Base-by-base conservation (phyloP, 2,329 filamentous ascomycete species). In the Calonectria montana region DNA sequence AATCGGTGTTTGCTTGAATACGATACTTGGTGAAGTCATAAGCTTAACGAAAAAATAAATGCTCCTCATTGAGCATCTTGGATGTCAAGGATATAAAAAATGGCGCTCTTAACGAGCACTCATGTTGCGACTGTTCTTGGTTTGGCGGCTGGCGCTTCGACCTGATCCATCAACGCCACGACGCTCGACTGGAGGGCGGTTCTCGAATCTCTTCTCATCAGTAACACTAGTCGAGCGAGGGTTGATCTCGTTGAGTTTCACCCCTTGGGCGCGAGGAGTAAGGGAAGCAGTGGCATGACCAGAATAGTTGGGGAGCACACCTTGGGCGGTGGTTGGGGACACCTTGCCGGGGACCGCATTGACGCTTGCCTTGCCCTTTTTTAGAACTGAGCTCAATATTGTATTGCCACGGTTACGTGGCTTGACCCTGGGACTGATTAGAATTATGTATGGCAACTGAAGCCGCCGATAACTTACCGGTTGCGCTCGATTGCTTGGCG, bases 271-370 rank as follows among this genome's bases (percentile, higher is more conserved):
- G 61, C 82, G 83, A 63, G 81, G 75, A 50, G 84, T 81, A 23
- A 88, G 81, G 57, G 86, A 89, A 25, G 88, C 87, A 12, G 88
- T 86, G 25, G 88, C 88, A 76, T 89, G 83, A 21, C 88, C 88
- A 12, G 83, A 80, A 68, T 88, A 90, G 37, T 89, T 87, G 18
- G 88, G 89, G 55, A 91, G 80, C 50, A 87, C 85, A n/a, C 88
- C 89, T 31, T 86, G 88, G 9, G 86, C 88, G 15, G 88, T 90
- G 53, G 86, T 87, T 4, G 88, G 87, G 3, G 88, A 88, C 59
- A 91, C 81, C 12, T 88, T 83, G 62, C 88, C 83, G 13, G 87
- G 86, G 53, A 87, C 81, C 9, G 80, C 86, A 53, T 82, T 82
- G 55, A 83, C 86, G 70, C 86, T 89, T 15, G 87, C 82, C 41